A percentile compares a stretch with the other conserved stretches of the same genome.
Evolutionary conservation across 2,329 filamentous ascomycete genomes (phyloP).

Genomic region (Drechslerella stenobrocha): DNA sequence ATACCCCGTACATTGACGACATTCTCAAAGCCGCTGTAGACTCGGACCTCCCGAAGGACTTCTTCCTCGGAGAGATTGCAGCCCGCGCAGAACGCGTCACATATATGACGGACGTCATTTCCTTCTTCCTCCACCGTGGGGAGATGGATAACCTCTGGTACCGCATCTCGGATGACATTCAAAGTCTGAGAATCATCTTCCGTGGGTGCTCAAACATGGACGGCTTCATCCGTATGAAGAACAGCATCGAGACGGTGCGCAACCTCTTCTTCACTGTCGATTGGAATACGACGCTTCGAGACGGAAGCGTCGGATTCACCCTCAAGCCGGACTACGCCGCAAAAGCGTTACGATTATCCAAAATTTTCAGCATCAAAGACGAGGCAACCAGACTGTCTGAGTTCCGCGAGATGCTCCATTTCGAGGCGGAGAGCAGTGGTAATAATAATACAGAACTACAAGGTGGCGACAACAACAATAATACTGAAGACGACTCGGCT

Average conservation of each 20-base stretch:
- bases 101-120: conserved; percentile 13
- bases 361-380: conserved; percentile 11
- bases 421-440: no score
- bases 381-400: background rate
- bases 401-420: conserved; percentile 2
- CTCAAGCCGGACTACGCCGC: background rate
- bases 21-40: conserved; percentile 30
- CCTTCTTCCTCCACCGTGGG: background rate
- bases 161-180: conserved; percentile 10
- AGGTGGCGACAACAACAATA: background rate
- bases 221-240: conserved; percentile 7
- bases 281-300: no score
- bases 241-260: conserved; percentile 19
- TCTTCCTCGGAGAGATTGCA: conserved; percentile 16
- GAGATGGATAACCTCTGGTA: background rate
- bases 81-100: conserved; percentile 16
- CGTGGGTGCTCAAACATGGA: conserved; percentile 1
- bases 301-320: background rate
- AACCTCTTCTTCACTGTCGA: conserved; percentile 11
- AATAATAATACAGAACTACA: no score
- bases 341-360: conserved; percentile 1
- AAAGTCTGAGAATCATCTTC: conserved; percentile 4
- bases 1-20: conserved; percentile 34
- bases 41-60: conserved; percentile 11
- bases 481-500: background rate